phyloP scores from a whole-genome alignment of 495 filamentous ascomycete genomes.

The Penicillium soppii region DNA sequence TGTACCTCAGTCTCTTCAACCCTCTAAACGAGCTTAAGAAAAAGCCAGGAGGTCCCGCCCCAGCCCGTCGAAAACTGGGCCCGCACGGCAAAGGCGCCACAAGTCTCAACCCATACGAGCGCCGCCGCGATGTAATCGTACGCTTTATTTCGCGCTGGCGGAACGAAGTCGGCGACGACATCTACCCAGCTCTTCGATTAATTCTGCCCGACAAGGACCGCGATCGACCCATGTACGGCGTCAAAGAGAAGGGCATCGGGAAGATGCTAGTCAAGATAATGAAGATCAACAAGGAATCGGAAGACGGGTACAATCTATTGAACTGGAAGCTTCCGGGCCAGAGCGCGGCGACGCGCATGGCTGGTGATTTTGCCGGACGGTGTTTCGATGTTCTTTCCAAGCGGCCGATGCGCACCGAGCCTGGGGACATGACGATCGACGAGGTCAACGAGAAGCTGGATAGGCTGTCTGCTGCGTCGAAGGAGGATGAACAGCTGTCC shows the following conservation, averaged over 20 bases:
- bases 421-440: constrained; percentile 77
- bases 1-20: constrained; percentile 79
- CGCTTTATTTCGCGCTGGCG: constrained; percentile 89
- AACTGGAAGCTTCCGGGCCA: constrained; percentile 93
- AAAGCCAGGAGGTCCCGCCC: constrained; percentile 55
- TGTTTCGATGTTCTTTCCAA: constrained; percentile 87
- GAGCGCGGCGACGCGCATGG: constrained; percentile 57
- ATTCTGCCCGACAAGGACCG: constrained; percentile 94
- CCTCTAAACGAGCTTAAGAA: constrained; percentile 83
- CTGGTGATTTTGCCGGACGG: constrained; percentile 88
- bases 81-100: constrained; percentile 49
- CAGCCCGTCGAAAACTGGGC: constrained; percentile 51
- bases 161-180: constrained; percentile 81
- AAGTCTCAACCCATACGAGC: constrained; percentile 74
- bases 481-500: constrained; percentile 77
- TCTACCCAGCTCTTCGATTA: constrained; percentile 89
- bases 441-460: constrained; percentile 91
- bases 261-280: constrained; percentile 86
- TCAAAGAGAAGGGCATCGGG: constrained; percentile 90
- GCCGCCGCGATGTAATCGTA: constrained; percentile 81
- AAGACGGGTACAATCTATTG: constrained; percentile 79
- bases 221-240: constrained; percentile 88
- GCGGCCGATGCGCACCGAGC: constrained; percentile 69
- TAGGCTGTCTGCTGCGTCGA: constrained; percentile 66
- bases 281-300: constrained; percentile 88